These are phyloP conservation scores for Neurospora tetrasperma DNA, from an alignment of 495 filamentous ascomycete genomes.

Conservation along the genomic window DNA sequence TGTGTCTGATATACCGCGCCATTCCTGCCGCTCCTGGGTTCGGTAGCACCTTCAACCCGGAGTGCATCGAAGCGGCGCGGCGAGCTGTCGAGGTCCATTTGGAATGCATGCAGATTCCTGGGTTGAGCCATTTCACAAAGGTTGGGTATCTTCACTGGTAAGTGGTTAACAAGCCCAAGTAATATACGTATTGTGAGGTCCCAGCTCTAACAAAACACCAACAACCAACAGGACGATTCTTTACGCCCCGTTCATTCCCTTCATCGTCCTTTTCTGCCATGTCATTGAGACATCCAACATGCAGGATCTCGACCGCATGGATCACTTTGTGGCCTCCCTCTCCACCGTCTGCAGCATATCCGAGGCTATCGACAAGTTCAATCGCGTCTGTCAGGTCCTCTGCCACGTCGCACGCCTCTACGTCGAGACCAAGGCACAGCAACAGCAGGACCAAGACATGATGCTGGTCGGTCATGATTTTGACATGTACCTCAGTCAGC, in stretches of 20 bases:
- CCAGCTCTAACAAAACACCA: background rate
- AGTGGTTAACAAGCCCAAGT: conserved; percentile 1
- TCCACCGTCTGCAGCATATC: conserved; percentile 40
- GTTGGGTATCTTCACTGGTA: conserved; percentile 57
- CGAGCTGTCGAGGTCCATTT: conserved; percentile 44
- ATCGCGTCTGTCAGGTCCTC: conserved; percentile 51
- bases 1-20: conserved; percentile 54
- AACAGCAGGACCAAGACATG: conserved; percentile 34
- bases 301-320: conserved; percentile 42
- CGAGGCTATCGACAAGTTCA: conserved; percentile 46
- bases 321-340: conserved; percentile 48
- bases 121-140: conserved; percentile 33
- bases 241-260: conserved; percentile 56
- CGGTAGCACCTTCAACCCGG: conserved; percentile 41
- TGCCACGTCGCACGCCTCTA: conserved; percentile 52
- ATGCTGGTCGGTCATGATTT: conserved; percentile 48
- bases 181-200: background rate
- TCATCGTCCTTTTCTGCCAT: conserved; percentile 62
- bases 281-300: conserved; percentile 42
- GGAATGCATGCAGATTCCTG: conserved; percentile 40
- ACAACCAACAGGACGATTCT: conserved; percentile 44
- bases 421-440: conserved; percentile 46
- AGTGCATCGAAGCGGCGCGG: conserved; percentile 52
- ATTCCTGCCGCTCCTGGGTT: conserved; percentile 38
- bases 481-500: conserved; percentile 51